Base-by-base conservation (phyloP, 2,329 filamentous ascomycete species). In the Sporothrix globosa region DNA sequence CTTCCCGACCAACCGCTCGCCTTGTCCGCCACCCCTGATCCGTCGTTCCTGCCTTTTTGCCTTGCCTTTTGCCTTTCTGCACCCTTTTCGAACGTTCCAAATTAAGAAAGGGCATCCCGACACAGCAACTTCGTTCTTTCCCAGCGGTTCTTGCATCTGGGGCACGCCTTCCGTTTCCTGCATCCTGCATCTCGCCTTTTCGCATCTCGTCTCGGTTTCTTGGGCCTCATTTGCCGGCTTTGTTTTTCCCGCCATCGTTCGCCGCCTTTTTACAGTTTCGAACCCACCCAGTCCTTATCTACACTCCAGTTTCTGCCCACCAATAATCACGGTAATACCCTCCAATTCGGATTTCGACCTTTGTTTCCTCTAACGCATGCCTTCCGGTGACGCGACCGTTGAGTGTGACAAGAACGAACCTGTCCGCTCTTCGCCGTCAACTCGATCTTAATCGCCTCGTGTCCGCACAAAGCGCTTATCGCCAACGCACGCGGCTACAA, bases 1-100 rank as follows among this genome's bases (percentile, higher is more conserved):
- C 60, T 68, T 70, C 60, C 60, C 71, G 48, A 68, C 69, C 67
- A 69, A 69, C 69, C 61, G 52, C 60, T 69, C 67, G 67, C 69
- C 61, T 56, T 66, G 63, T 39, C 63, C 24, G 19, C 44, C 61
- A 52, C 65, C 65, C 56, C 67, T 68, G 53, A 71, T 61, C 48
- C 41, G 53, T 50, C 39, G 46, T 44, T 68, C 58, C 48, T 69
- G 60, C 67, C 50, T 54, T 68, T 63, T 48, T 13, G 11, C 46
- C 17, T 48, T 46, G 19, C 56, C 27, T 58, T 54, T 68, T 39
- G 46, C 34, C 48, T n/a, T 46, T 41, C 46, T 61, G 27, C 68
- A 44, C 52, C 34, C 30, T 41, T 52, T 58, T 44, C 19, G 66
- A 46, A 50, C 61, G 11, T 48, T 53, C 67, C 24, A 71, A 71